phyloP scores from a whole-genome alignment of 345 rosid genomes.

The Luvunga scandens region DNA sequence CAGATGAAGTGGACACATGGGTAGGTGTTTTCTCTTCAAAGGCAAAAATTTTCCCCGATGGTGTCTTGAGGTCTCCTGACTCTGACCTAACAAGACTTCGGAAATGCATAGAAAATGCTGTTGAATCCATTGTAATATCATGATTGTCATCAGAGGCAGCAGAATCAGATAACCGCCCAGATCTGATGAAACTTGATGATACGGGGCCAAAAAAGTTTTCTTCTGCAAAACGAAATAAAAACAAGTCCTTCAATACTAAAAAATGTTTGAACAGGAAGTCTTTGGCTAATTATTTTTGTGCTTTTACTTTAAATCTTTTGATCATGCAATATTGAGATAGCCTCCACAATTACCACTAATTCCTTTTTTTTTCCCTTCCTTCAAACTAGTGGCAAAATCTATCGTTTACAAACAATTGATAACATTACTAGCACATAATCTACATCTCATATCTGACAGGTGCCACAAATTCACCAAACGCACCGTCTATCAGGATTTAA shows the following conservation, averaged over 20 bases:
- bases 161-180: conserved; percentile 63
- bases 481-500: not conserved
- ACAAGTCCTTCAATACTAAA: conserved; percentile 19
- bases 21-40: conserved; percentile 62
- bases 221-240: conserved; percentile 32
- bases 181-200: conserved; percentile 71
- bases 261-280: no score
- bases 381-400: not conserved
- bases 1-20: conserved; percentile 35
- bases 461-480: not conserved
- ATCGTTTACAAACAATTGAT: not conserved
- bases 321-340: no score
- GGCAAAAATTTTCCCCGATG: conserved; percentile 25
- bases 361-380: no score
- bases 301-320: no score
- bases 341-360: not conserved
- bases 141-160: conserved; percentile 65
- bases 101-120: conserved; percentile 88
- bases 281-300: no score
- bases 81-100: conserved; percentile 74
- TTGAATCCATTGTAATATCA: conserved; percentile 92
- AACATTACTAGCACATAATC: not conserved
- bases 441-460: not conserved
- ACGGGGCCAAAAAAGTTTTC: conserved; percentile 89
- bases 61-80: conserved; percentile 58